Conservation (phyloP, 192 early-diverging fungal species). For the Linnemannia hyalina region DNA sequence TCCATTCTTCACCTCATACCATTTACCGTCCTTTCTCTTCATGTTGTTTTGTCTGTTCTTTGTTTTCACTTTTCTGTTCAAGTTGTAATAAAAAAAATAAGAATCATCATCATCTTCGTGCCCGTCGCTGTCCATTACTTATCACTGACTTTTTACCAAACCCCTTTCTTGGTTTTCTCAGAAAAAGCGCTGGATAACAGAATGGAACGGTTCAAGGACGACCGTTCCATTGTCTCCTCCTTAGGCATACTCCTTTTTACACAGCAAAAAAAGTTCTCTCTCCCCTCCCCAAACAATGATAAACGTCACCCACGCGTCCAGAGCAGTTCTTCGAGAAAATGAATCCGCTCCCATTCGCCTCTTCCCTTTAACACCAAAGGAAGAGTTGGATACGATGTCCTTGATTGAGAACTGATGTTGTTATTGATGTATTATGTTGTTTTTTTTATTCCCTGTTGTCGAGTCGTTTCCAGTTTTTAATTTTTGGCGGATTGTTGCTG, state of each 20-base stretch:
- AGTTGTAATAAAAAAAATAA: not conserved
- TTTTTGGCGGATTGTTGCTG: slow-evolving; percentile 40
- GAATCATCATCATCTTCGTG: not conserved
- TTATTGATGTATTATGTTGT: not conserved
- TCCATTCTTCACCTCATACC: too few relatives aligned
- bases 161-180: not conserved
- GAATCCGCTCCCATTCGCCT: too few relatives aligned
- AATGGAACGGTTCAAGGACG: too few relatives aligned
- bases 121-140: too few relatives aligned
- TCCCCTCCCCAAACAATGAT: too few relatives aligned
- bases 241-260: too few relatives aligned
- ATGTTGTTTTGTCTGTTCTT: not conserved
- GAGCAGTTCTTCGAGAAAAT: too few relatives aligned
- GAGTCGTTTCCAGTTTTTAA: not conserved
- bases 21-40: not conserved
- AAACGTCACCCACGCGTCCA: too few relatives aligned
- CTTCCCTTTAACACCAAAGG: too few relatives aligned
- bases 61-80: not conserved
- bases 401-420: not conserved
- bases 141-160: not conserved
- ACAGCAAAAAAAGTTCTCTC: too few relatives aligned
- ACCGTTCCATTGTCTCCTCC: too few relatives aligned
- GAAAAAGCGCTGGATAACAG: not conserved
- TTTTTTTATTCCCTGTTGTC: not conserved
- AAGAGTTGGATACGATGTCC: too few relatives aligned